phyloP scores from a whole-genome alignment of 2,329 filamentous ascomycete species.

The Blastomyces gilchristii region DNA sequence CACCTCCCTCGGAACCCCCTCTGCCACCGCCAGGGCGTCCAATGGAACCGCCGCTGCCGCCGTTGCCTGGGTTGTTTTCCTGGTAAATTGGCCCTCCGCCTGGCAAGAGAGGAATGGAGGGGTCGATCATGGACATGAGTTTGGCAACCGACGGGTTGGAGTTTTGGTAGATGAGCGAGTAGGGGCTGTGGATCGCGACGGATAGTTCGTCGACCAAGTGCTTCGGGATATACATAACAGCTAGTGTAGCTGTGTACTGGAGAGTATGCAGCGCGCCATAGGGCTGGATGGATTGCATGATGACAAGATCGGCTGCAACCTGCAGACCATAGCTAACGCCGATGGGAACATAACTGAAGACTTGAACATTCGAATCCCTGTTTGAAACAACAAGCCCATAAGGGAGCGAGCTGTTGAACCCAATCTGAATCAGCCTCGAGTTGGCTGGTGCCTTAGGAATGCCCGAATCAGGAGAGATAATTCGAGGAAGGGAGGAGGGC shows the following conservation, averaged over 20 bases:
- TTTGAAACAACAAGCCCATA: conserved; percentile 70
- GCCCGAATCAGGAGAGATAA: conserved; percentile 61
- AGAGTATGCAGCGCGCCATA: conserved; percentile 56
- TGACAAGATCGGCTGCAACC: conserved; percentile 40
- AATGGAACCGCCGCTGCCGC: not conserved
- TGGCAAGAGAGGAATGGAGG: conserved; percentile 60
- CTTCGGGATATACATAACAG: conserved; percentile 64
- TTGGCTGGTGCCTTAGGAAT: conserved; percentile 50
- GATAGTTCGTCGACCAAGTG: conserved; percentile 58
- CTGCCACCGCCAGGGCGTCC: conserved; percentile 11
- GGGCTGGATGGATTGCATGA: conserved; percentile 63
- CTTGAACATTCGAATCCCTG: conserved; percentile 65
- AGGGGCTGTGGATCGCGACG: conserved; percentile 59
- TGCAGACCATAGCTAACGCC: conserved; percentile 58
- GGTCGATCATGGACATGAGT: conserved; percentile 73
- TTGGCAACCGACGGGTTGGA: conserved; percentile 54
- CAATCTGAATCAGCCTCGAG: conserved; percentile 67
- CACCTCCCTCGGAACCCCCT: conserved; percentile 25
- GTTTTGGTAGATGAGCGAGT: conserved; percentile 66
- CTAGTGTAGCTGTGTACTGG: conserved; percentile 62
- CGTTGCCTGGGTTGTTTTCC: conserved; percentile 3
- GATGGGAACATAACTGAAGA: conserved; percentile 66
- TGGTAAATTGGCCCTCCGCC: conserved; percentile 25
- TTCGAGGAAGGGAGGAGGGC: conserved; percentile 49
- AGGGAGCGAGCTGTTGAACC: conserved; percentile 70